Evolutionary conservation across 2,329 filamentous ascomycete species (phyloP), one percentile per base, ranked within the genome.

Genomic region (Beauveria brongniartii): DNA sequence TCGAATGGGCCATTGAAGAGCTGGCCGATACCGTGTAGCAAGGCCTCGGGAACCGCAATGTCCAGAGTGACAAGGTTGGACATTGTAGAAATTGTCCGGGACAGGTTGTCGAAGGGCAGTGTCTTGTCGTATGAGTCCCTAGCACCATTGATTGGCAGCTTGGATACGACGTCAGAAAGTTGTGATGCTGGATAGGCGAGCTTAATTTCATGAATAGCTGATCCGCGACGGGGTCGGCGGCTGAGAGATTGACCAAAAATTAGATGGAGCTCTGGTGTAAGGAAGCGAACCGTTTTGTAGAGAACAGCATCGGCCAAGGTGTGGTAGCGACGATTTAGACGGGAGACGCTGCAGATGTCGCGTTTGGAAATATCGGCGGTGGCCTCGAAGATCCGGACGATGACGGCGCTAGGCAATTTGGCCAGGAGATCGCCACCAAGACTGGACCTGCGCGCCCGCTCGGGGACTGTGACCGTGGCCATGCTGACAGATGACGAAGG

Each of bases 1-100:
- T 80, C 78, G 62, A 81, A 81, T 1, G 78, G 78, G 1, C 77
- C 75, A 64, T 80, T 79, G 67, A 81, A 80, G 4, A 81, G 68
- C 43, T 75, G 72, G 8, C 78, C 78, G 64, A 81, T 78, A 44
- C 77, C 77, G 61, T 76, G 74, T 3, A 78, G 69, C 41, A 81
- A 68, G 14, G 67, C 69, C 20, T 72, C 74, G 1, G 78, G 78
- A 0, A 80, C 78, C 7, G 75, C 72, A 20, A 81, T 71, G 58
- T 79, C 75, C 5, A 81, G 70, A 14, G 71, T 75, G 66, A 78
- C 76, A 26, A 81, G 69, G 66, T 81, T 80, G 22, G 76, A 78
- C 78, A 81, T 80, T 55, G 75, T 74, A 4, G 77, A 76, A 40
- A 81, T 75, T 48, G 77, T 77, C 63, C 76, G 75, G 26, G 77